phyloP scores from a whole-genome alignment of 306 rosid species.

The Fragaria ananassa region DNA sequence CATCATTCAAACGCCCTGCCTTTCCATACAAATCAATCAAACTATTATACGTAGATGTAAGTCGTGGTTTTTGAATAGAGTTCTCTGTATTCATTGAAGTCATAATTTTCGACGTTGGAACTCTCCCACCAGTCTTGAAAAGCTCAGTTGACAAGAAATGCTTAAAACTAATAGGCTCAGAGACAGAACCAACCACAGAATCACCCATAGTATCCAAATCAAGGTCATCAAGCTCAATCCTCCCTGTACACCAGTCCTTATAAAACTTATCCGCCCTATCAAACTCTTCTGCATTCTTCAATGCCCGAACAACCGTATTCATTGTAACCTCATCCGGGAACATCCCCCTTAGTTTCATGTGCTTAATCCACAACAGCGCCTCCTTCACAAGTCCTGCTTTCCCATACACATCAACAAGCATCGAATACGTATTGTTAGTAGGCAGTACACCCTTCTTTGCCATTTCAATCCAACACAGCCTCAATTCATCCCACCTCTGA shows the following conservation, averaged over 20 bases:
- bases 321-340: constrained; percentile 91
- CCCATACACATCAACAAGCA: constrained; percentile 82
- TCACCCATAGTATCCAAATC: constrained; percentile 50
- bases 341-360: constrained; percentile 62
- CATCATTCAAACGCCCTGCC: constrained; percentile 76
- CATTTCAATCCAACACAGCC: constrained; percentile 87
- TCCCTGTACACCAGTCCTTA: constrained; percentile 69
- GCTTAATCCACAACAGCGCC: constrained; percentile 83
- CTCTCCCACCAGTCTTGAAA: constrained; percentile 75
- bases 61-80: constrained; percentile 43
- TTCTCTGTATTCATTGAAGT: constrained; percentile 23
- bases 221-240: constrained; percentile 62
- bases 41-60: constrained; percentile 68
- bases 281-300: constrained; percentile 70
- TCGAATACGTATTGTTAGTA: constrained; percentile 62
- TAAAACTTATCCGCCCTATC: constrained; percentile 72
- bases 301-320: constrained; percentile 75
- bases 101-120: constrained; percentile 23
- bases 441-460: constrained; percentile 59
- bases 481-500: constrained; percentile 70
- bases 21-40: constrained; percentile 87
- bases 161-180: constrained; percentile 56
- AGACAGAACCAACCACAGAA: constrained; percentile 32
- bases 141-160: constrained; percentile 87
- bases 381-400: constrained; percentile 79